phyloP scores from a whole-genome alignment of 129 eudicot species.

The Centaurea solstitialis region DNA sequence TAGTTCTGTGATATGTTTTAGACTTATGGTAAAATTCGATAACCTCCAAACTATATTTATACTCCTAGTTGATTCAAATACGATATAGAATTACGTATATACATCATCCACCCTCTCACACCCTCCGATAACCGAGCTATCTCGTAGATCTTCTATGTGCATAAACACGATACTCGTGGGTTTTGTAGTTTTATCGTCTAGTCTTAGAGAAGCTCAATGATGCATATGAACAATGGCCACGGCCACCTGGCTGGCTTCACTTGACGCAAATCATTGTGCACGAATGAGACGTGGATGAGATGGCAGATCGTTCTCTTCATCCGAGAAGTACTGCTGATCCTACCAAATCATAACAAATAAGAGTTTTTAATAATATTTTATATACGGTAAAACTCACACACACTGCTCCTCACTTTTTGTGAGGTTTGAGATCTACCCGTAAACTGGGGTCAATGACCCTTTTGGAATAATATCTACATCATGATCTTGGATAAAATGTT shows the following conservation, averaged over 20 bases:
- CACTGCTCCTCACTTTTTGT: neutral
- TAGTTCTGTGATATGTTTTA: neutral
- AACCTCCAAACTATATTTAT: neutral
- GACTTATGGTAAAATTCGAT: neutral
- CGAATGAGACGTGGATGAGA: slow-evolving; percentile 41
- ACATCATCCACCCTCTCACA: neutral
- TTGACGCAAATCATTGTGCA: slow-evolving; percentile 31
- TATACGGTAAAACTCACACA: neutral
- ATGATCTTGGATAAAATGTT: neutral
- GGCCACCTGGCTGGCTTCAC: neutral
- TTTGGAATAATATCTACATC: neutral
- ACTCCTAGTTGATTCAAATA: neutral
- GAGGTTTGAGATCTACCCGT: neutral
- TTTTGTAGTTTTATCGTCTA: neutral
- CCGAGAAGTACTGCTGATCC: slow-evolving; percentile 38
- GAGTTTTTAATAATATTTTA: neutral
- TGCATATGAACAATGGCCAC: neutral
- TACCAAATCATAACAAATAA: slow-evolving; percentile 7
- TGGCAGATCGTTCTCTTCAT: slow-evolving; percentile 55
- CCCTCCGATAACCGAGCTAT: neutral
- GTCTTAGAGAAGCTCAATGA: neutral
- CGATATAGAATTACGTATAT: neutral
- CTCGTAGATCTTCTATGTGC: neutral
- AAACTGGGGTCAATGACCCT: neutral
- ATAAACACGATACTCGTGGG: neutral